These are phyloP conservation scores for Phytophthora quininea DNA, from an alignment of 352 stramenopile species.

Conservation along the genomic window DNA sequence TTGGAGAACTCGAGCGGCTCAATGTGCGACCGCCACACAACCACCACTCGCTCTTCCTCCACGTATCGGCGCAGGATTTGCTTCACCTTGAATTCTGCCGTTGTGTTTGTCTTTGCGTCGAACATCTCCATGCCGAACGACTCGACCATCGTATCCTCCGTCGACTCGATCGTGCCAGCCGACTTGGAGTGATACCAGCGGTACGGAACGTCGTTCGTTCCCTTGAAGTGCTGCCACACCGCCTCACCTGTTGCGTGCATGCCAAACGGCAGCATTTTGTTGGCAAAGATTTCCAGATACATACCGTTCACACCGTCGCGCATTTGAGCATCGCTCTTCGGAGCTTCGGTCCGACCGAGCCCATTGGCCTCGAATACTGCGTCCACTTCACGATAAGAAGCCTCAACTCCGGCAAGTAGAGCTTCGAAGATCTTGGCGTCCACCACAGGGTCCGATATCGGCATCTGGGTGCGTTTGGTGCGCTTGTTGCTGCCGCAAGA, in stretches of 20 bases:
- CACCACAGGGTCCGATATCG: constrained; percentile 11
- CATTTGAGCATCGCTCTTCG: constrained; percentile 30
- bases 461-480: constrained; percentile 24
- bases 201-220: too few relatives aligned
- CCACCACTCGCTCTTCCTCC: constrained; percentile 56
- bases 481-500: constrained; percentile 23
- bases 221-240: constrained; percentile 48
- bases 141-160: constrained; percentile 36
- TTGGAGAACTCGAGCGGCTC: constrained; percentile 63
- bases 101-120: constrained; percentile 48
- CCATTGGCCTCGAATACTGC: constrained; percentile 32
- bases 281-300: constrained; percentile 47
- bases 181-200: constrained; percentile 47
- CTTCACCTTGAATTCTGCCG: constrained; percentile 55
- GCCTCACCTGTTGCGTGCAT: constrained; percentile 37
- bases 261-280: constrained; percentile 45
- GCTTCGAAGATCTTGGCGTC: constrained; percentile 36
- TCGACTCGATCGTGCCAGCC: constrained; percentile 26
- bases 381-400: constrained; percentile 37
- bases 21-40: constrained; percentile 65
- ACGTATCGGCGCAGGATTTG: constrained; percentile 60
- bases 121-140: constrained; percentile 62
- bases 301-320: constrained; percentile 33
- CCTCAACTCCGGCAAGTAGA: constrained; percentile 31
- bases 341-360: constrained; percentile 18